Evolutionary conservation across 768 basidiomycete genomes (phyloP), one percentile per base, ranked within the genome.

Genomic region (Russula emetica): DNA sequence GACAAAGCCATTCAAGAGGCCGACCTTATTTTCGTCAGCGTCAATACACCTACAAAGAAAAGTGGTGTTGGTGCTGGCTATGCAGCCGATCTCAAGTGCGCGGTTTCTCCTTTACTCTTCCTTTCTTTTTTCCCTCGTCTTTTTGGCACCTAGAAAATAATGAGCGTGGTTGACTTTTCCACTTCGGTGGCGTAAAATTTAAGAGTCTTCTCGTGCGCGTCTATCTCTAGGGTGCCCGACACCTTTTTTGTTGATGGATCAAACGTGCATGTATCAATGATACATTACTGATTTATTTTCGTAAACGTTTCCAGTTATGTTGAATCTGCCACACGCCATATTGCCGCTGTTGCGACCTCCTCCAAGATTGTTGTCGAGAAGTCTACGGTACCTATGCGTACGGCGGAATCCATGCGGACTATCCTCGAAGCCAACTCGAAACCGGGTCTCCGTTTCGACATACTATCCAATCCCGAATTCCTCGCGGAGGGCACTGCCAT

Each of bases 11-110:
- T 99, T 73, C 83, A 79, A 67, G 95, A 96, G 76, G 96, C 97
- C 38, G 94, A 99, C 74, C 86, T 98, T 68, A 96, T 98, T 77
- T 98, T 98, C 74, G 96, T 98, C 73, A 92, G 89, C 62, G 96
- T 98, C 71, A 98, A 98, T 79, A 98, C 97, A 10, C 97, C 97
- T 22, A 99, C 97, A 60, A 99, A 99, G 83, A 98, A 97, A 83
- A 84, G 83, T 55, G 96, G 96, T 76, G 90, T 99, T 55, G 97
- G 97, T 71, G 95, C 95, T 66, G 97, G 97, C 62, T 97, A 90
- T 77, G 96, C 96, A 63, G 97, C 97, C 65, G 97, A 99, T 79
- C 86, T 99, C 73, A 97, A 97, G 96, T 98, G 70, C 70, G 89
- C 79, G 54, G 62, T 52, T 59, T 62, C 34, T 61, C 36, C 9